Evolutionary conservation across 352 stramenopile genomes (phyloP).

Genomic region (Aphanomyces astaci): DNA sequence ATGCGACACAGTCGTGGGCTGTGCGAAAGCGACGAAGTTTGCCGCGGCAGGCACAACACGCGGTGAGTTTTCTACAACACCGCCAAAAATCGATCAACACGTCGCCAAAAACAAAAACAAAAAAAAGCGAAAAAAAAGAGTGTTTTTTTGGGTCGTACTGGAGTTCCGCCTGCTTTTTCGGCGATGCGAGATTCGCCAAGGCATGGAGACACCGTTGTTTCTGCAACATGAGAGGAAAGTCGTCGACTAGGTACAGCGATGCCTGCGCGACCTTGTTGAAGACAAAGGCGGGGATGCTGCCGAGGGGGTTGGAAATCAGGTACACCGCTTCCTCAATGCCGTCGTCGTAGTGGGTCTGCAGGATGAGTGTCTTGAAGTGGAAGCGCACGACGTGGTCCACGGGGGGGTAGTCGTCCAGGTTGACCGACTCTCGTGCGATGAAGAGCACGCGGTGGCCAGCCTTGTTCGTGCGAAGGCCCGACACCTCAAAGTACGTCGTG

Average conservation of each 20-base stretch:
- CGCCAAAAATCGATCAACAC: too few species aligned
- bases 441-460: constrained; percentile 1
- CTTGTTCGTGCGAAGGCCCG: not conserved
- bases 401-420: not conserved
- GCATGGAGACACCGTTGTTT: constrained; percentile 6
- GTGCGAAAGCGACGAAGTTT: not conserved
- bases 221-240: constrained; percentile 1
- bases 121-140: too few species aligned
- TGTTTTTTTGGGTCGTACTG: too few species aligned
- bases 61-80: constrained; percentile 16
- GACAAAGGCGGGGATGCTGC: not conserved
- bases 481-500: constrained; percentile 8
- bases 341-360: not conserved
- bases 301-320: not conserved
- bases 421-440: not conserved
- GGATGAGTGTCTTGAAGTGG: not conserved
- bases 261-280: constrained; percentile 5
- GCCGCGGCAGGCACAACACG: constrained; percentile 8
- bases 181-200: not conserved
- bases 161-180: not conserved
- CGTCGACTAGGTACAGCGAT: not conserved
- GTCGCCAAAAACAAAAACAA: too few species aligned
- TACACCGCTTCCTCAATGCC: not conserved
- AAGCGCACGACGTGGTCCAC: constrained; percentile 13
- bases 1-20: constrained; percentile 1